A percentile compares a stretch with the other conserved stretches of the same genome.
phyloP scores from a whole-genome alignment of 305 asterid species.

The Rubia peregrina region DNA sequence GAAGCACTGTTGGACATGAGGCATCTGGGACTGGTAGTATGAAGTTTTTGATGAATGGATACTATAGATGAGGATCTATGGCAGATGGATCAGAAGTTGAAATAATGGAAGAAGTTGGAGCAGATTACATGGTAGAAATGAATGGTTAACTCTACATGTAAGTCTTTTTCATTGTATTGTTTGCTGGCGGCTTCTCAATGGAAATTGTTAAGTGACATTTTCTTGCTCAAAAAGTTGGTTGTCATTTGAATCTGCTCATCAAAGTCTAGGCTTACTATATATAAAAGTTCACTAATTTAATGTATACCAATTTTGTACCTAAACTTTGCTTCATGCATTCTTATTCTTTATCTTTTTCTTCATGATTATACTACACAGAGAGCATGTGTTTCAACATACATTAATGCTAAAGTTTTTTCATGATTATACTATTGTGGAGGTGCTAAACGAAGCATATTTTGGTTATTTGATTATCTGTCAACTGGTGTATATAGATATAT shows the following conservation, averaged over 20 bases:
- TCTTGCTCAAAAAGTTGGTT: neutral
- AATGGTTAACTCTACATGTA: neutral
- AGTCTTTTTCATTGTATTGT: neutral
- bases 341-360: neutral
- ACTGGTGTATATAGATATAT: no score
- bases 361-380: no score
- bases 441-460: no score
- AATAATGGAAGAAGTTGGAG: constrained; percentile 43
- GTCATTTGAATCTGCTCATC: no score
- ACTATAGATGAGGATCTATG: constrained; percentile 43
- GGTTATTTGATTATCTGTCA: no score
- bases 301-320: no score
- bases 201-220: neutral
- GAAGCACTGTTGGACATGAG: constrained; percentile 54
- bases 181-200: neutral
- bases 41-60: constrained; percentile 53
- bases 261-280: neutral
- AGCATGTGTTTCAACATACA: no score
- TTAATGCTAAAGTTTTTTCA: no score
- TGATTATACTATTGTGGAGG: no score
- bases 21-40: constrained; percentile 56
- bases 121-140: constrained; percentile 38
- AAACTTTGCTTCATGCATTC: no score
- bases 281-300: no score
- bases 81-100: constrained; percentile 46